Base-by-base conservation (phyloP, 257 asterid genomes). In the Nyctanthes arbortristis region DNA sequence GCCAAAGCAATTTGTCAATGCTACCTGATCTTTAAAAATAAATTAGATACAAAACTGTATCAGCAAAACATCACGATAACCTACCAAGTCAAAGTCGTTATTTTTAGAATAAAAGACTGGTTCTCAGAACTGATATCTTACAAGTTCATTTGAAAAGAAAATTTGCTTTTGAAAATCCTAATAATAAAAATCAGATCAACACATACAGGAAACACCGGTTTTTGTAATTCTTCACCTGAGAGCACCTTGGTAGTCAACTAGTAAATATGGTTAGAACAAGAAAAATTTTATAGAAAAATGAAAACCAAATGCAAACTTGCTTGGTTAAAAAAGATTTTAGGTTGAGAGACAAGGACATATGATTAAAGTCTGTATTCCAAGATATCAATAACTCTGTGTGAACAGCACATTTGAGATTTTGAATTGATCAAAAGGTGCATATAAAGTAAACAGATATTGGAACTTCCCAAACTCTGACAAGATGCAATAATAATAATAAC, bases 391-490 rank as follows among this genome's bases (percentile, higher is more conserved):
- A 12, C 2, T 8, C 59, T 52, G 22, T 22, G 0, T 63, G 8
- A 20, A 25, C 5, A 32, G 12, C 18, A 43, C 4, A 24, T 39
- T 18, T 13, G 58, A 27, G 7, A 35, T 24, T 18, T n/a, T 18
- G 9, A 36, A 47, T n/a, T 32, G 22, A 31, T n/a, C 22, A n/a
- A 7, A 16, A 68, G n/a, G 6, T 28, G 59, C 45, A 35, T 33
- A 61, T 55, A 16, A 31, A 40, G 16, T 22, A 16, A 47, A 68
- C 36, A 37, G 61, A 27, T n/a, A n/a, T n/a, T 24, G 39, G 31
- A 25, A 45, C 11, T 25, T 52, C 18, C 59, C 31, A 61, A 34
- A 68, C 58, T 27, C n/a, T 18, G 25, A 64, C 59, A 66, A 61
- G 52, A 30, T 25, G 14, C 66, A 66, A 20, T 65, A n/a, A 54